Evolutionary conservation across 768 basidiomycete species (phyloP), one percentile per base, ranked within the genome.

Genomic region (Termitomyces sp.): DNA sequence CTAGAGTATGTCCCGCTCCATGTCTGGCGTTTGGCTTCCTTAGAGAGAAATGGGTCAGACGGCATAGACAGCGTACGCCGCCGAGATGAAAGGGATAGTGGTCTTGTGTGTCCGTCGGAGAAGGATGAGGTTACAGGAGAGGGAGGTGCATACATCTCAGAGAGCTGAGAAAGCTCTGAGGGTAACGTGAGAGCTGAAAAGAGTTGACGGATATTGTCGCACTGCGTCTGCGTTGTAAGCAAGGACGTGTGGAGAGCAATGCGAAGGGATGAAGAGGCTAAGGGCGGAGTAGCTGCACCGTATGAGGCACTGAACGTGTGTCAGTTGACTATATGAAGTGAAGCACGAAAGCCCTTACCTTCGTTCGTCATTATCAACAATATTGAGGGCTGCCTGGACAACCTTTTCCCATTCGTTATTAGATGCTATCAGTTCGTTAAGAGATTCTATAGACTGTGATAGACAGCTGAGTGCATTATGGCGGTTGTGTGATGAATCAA

Each of bases 101-200:
- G 83, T 54, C 54, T 54, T 6, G 62, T 34, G 37, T 34, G 49
- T n/a, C 48, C 55, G 14, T 63, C 56, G 1, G 43, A 53, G 34
- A 60, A 63, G 26, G 56, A 52, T 24, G 56, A 53, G 4, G 36
- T 36, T 40, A 58, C 43, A 5, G 89, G 87, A 0, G 87, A 89
- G 0, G 90, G 82, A 5, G 92, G 91, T 0, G 90, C 89, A 69
- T 94, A 94, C 92, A 94, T 94, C 72, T 91, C 91, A 12, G 88
- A 77, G 12, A 94, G 78, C 67, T 90, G 91, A 10, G 86, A 79
- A n/a, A 92, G 75, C 62, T 89, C 86, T 14, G 79, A 69, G 7
- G 88, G 86, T 7, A 82, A 83, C 0, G 91, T 87, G 46, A 94
- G 81, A 14, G 91, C 91, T 7, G 86, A 80, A 48, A 94, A 80